phyloP scores from a whole-genome alignment of 208 protist genomes.

The Naegleria lovaniensis region DNA sequence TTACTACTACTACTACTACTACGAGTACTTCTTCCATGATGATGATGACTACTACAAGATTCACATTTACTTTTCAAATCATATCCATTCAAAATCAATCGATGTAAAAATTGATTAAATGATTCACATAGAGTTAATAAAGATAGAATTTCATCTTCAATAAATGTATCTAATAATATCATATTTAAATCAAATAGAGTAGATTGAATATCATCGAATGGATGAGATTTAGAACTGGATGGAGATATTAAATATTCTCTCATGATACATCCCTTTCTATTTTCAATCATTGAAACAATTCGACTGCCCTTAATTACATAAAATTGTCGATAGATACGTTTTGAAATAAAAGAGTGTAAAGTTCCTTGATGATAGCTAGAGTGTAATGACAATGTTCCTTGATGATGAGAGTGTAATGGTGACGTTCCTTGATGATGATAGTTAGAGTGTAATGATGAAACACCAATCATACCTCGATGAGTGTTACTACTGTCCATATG shows the following conservation, averaged over 20 bases:
- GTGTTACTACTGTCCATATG: no score
- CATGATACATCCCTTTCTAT: background rate
- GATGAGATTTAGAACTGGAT: no score
- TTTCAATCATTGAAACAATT: background rate
- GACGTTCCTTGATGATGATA: background rate
- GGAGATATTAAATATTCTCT: background rate
- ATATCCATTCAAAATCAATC: background rate
- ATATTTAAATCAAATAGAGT: background rate
- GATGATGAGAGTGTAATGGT: background rate
- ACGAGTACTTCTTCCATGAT: no score
- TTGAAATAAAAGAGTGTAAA: background rate
- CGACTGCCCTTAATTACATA: background rate
- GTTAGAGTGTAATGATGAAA: background rate
- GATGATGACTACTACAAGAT: no score
- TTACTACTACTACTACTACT: no score
- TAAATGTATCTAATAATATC: background rate
- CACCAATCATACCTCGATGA: background rate
- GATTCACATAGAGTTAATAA: background rate
- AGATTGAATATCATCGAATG: background rate
- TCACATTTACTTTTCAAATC: background rate
- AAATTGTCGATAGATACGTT: background rate
- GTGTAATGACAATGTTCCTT: no score
- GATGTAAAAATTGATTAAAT: background rate
- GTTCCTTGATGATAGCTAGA: no score
- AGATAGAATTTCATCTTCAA: background rate